Evolutionary conservation across 164 flowering plant genomes (phyloP), one percentile per base, ranked within the genome.

Genomic region (Macadamia tetraphylla): DNA sequence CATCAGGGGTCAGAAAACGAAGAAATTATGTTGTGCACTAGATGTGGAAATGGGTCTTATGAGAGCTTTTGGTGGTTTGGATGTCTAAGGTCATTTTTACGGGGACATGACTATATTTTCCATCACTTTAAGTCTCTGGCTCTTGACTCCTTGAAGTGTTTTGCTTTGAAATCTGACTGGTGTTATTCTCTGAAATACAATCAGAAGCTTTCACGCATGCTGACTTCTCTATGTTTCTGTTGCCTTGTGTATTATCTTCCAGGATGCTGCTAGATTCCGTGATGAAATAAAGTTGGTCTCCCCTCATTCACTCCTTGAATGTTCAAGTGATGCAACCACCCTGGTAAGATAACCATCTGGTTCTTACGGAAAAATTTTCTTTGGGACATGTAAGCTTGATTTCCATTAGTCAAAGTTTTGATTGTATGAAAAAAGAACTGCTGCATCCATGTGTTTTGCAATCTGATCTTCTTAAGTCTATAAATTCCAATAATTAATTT

Each of bases 261-360:
- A 92, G 97, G 97, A 92, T 81, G 96, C 97, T 31, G 92, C 88
- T 66, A 86, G 71, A 62, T 86, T 83, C 49, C 82, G 92, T 11
- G 86, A 92, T 71, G 89, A 89, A 76, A 74, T 92, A n/a, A 82
- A 83, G 76, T 81, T 85, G 73, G 80, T 88, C 60, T 84, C 92
- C 3, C 97, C 97, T 0, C 79, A 84, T 60, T 78, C 81, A 67
- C 87, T 92, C 59, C 73, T 92, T 72, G 87, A 87, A 73, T 92
- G 96, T 78, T 82, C 90, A 35, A 89, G 96, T 77, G 97, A 92
- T 76, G 90, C 95, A 58, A 92, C 96, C 40, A 92, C 97, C 66
- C 73, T 87, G 89, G 97, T 92, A 88, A 52, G 79, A 12, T 15
- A 48, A 35, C 9, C 11, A 44, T 59, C 9, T 18, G 23, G 14